These are phyloP conservation scores for Ascochyta fabae DNA, from an alignment of 2,329 filamentous ascomycete species.

Conservation along the genomic window DNA sequence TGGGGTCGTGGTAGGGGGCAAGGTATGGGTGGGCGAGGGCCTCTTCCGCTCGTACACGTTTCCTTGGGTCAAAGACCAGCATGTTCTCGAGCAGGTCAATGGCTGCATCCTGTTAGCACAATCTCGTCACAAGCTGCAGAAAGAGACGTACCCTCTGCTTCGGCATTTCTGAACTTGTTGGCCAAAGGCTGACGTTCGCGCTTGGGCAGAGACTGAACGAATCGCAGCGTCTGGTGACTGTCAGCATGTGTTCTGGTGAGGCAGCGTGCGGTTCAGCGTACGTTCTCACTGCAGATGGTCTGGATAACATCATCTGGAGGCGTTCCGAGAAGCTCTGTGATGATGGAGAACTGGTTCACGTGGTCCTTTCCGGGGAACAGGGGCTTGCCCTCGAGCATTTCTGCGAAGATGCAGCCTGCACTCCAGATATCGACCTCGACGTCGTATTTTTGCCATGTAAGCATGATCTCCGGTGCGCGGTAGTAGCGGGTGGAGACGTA, in stretches of 20 bases:
- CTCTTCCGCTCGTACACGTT: slow-evolving; percentile 85
- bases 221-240: slow-evolving; percentile 77
- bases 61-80: slow-evolving; percentile 98
- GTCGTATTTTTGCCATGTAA: slow-evolving; percentile 99
- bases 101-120: slow-evolving; percentile 58
- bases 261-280: slow-evolving; percentile 53
- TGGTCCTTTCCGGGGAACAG: slow-evolving; percentile 99
- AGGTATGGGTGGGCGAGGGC: slow-evolving; percentile 93
- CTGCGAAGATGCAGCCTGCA: slow-evolving; percentile 97
- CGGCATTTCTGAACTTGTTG: slow-evolving; percentile 95
- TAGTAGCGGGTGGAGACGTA: slow-evolving; percentile 99
- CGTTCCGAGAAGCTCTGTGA: slow-evolving; percentile 94
- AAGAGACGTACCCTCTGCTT: slow-evolving; percentile 71
- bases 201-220: slow-evolving; percentile 96
- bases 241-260: slow-evolving; percentile 23
- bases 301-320: slow-evolving; percentile 98
- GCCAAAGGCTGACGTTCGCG: slow-evolving; percentile 85
- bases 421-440: slow-evolving; percentile 99
- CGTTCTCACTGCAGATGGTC: slow-evolving; percentile 97
- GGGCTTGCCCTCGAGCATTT: slow-evolving; percentile 98
- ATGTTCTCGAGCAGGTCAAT: slow-evolving; percentile 94
- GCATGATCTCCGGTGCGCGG: slow-evolving; percentile 98
- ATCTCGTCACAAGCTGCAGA: background rate
- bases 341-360: slow-evolving; percentile 99
- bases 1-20: slow-evolving; percentile 94